Conservation (phyloP, 768 basidiomycete species). For the Boletellus ananas region DNA sequence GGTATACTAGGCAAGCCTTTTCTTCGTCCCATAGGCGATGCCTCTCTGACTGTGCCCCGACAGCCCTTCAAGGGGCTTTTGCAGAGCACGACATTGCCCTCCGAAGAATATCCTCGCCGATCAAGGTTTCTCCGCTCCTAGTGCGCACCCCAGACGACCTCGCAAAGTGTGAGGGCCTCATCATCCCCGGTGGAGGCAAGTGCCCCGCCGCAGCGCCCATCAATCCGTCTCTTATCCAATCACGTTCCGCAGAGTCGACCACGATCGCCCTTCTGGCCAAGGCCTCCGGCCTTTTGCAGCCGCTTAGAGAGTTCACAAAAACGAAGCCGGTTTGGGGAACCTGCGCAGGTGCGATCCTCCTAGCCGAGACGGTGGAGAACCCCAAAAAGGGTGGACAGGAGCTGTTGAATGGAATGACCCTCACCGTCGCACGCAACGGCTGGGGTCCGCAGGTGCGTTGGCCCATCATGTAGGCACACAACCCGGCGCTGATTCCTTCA, state of each 20-base stretch:
- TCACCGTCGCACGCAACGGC: constrained; percentile 82
- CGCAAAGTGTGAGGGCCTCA: constrained; percentile 70
- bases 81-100: constrained; percentile 77
- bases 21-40: neutral
- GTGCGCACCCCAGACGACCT: constrained; percentile 80
- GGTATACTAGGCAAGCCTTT: constrained; percentile 49
- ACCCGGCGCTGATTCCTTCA: constrained; percentile 27
- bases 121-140: constrained; percentile 45
- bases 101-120: constrained; percentile 48
- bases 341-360: constrained; percentile 91
- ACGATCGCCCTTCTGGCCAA: constrained; percentile 80
- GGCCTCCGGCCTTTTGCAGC: constrained; percentile 74
- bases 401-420: constrained; percentile 72
- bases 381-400: constrained; percentile 88
- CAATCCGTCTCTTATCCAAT: neutral
- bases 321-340: constrained; percentile 89
- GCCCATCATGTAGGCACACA: neutral
- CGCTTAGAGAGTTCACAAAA: constrained; percentile 68
- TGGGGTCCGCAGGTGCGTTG: constrained; percentile 85
- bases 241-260: constrained; percentile 68
- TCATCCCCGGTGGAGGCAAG: constrained; percentile 90
- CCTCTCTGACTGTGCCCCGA: neutral
- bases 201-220: neutral
- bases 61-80: constrained; percentile 93
- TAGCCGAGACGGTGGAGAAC: constrained; percentile 69